Percentiles rank a stretch among this genome's conserved stretches.
Evolutionary conservation across 345 rosid species (phyloP).

Genomic region (Isatis tinctoria): DNA sequence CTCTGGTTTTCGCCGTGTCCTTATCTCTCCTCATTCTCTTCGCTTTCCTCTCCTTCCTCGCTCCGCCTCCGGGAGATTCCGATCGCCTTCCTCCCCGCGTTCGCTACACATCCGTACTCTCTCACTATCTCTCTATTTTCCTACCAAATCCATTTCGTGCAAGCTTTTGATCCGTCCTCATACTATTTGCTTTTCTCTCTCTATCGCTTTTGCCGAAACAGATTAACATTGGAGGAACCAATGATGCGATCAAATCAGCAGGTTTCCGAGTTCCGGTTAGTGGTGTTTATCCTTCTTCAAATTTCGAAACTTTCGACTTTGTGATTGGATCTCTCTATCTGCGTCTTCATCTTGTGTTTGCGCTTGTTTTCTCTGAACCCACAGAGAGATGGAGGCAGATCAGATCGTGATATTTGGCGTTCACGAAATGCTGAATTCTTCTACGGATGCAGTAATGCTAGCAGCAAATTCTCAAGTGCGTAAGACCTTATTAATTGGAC

Average conservation of each 20-base stretch:
- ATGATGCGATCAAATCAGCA: conserved; percentile 30
- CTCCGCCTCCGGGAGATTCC: conserved; percentile 50
- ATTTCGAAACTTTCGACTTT: neutral
- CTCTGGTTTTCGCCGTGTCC: conserved; percentile 44
- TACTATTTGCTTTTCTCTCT: neutral
- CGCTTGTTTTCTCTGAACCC: neutral
- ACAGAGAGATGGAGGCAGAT: conserved; percentile 62
- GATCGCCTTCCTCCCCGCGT: conserved; percentile 30
- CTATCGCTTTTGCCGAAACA: neutral
- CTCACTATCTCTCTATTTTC: neutral
- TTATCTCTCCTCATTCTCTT: conserved; percentile 59
- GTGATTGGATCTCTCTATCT: conserved; percentile 1
- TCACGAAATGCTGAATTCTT: conserved; percentile 55
- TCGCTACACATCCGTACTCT: conserved; percentile 30
- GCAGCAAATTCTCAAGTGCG: conserved; percentile 56
- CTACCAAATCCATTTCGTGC: neutral
- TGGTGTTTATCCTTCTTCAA: neutral
- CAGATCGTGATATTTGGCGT: conserved; percentile 74
- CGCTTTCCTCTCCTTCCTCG: conserved; percentile 64
- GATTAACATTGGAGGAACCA: conserved; percentile 24
- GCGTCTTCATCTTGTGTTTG: neutral
- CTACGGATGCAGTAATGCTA: conserved; percentile 73
- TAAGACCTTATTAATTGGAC: neutral
- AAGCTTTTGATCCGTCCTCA: neutral
- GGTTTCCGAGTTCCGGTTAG: conserved; percentile 72